Conservation (phyloP, 2,329 filamentous ascomycete species). For the Dactylellina leptospora region DNA sequence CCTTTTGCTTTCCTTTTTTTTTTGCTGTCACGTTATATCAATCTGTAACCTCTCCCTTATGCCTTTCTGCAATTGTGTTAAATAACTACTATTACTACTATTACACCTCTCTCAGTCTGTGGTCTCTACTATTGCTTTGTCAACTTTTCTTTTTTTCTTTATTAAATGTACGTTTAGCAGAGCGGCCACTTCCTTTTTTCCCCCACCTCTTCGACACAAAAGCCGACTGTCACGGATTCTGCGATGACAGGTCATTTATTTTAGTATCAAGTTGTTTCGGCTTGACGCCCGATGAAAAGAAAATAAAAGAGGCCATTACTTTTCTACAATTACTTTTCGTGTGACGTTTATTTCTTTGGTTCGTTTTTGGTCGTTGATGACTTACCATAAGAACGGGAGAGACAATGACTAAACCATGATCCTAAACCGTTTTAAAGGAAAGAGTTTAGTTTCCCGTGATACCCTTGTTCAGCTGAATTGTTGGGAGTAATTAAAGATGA, state of each 20-base stretch:
- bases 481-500: too few species aligned
- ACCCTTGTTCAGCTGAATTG: too few species aligned
- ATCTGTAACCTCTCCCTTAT: slow-evolving; percentile 21
- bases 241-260: too few species aligned
- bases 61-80: slow-evolving; percentile 11
- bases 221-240: too few species aligned
- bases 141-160: slow-evolving; percentile 14
- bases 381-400: too few species aligned
- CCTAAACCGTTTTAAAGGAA: too few species aligned
- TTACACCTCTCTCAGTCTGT: slow-evolving; percentile 20
- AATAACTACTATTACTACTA: slow-evolving; percentile 24
- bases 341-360: neutral
- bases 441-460: too few species aligned
- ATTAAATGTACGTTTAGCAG: slow-evolving; percentile 46
- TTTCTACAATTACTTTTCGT: slow-evolving; percentile 1
- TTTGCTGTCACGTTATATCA: slow-evolving; percentile 23
- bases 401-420: too few species aligned
- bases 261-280: too few species aligned
- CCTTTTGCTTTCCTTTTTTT: slow-evolving; percentile 22
- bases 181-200: slow-evolving; percentile 38
- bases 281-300: too few species aligned
- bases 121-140: slow-evolving; percentile 6
- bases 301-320: slow-evolving; percentile 1
- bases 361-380: too few species aligned
- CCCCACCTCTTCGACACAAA: too few species aligned